A percentile compares a stretch with the other conserved stretches of the same genome.
Evolutionary conservation across 2,329 filamentous ascomycete genomes (phyloP).

Genomic region (Hymenoscyphus fraxineus): DNA sequence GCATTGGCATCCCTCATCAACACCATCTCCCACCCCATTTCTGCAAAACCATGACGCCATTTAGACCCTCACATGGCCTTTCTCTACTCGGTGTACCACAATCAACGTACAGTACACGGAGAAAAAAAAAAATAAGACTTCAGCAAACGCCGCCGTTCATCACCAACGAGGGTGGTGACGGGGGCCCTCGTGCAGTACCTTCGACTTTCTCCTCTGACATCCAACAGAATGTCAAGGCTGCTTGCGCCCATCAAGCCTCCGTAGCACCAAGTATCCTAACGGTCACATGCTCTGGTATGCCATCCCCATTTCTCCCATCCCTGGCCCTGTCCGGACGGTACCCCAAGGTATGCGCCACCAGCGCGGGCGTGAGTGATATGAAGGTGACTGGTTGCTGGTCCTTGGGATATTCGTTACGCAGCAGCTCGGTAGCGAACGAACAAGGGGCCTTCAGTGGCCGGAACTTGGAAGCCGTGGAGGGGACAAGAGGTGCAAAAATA

Average conservation of each 20-base stretch:
- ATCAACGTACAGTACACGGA: background rate
- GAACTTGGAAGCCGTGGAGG: background rate
- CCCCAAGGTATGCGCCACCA: background rate
- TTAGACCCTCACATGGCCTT: background rate
- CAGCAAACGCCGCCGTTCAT: constrained; percentile 12
- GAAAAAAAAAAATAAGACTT: background rate
- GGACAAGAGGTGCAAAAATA: background rate
- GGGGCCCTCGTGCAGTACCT: constrained; percentile 8
- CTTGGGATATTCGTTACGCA: constrained; percentile 13
- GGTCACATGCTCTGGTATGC: constrained; percentile 13
- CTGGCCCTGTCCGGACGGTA: background rate
- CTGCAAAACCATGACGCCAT: background rate
- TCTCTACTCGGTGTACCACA: constrained; percentile 7
- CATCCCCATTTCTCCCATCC: background rate
- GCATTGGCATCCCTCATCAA: background rate
- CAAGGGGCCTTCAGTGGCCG: constrained; percentile 3
- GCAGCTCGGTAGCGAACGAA: constrained; percentile 17
- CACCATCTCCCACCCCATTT: background rate
- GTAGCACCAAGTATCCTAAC: constrained; percentile 8
- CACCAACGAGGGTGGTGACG: constrained; percentile 8
- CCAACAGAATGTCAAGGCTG: constrained; percentile 8
- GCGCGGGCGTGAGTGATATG: background rate
- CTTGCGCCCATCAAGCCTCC: constrained; percentile 4
- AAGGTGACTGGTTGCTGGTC: constrained; percentile 8
- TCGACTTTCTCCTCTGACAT: background rate